phyloP scores from a whole-genome alignment of 139 green algal genomes.

The Tetradesmus obliquus region DNA sequence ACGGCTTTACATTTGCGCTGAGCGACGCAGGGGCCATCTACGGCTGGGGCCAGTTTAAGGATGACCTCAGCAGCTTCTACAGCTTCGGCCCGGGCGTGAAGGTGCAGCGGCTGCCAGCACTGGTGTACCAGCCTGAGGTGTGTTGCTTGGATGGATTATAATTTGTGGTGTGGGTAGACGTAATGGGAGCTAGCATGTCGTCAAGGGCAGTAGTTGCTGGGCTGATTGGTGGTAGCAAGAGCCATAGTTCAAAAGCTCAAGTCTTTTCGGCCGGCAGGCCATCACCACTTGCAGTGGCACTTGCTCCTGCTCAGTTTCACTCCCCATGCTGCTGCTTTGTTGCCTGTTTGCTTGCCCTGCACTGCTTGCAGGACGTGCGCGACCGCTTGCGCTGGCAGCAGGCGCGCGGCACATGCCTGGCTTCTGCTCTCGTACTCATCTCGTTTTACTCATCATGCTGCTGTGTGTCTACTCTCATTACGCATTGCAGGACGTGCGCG shows the following conservation, averaged over 20 bases:
- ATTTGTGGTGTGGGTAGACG: neutral
- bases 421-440: too few species aligned
- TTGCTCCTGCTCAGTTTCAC: too few species aligned
- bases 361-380: neutral
- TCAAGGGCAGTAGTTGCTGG: too few species aligned
- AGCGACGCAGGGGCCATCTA: constrained; percentile 76
- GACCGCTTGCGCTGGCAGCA: neutral
- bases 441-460: neutral
- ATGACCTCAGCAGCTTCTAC: constrained; percentile 75
- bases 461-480: neutral
- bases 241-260: too few species aligned
- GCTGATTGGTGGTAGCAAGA: too few species aligned
- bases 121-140: constrained; percentile 62
- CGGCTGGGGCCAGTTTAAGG: constrained; percentile 90
- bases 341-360: neutral
- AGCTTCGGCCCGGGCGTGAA: constrained; percentile 71
- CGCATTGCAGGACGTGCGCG: neutral
- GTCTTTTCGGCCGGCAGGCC: too few species aligned
- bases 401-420: neutral
- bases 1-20: constrained; percentile 87
- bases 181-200: neutral
- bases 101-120: constrained; percentile 53
- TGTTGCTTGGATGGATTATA: neutral
- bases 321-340: too few species aligned
- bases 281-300: too few species aligned